Evolutionary conservation across 2,329 filamentous ascomycete species (phyloP).

Genomic region (Aspergillus uvarum): DNA sequence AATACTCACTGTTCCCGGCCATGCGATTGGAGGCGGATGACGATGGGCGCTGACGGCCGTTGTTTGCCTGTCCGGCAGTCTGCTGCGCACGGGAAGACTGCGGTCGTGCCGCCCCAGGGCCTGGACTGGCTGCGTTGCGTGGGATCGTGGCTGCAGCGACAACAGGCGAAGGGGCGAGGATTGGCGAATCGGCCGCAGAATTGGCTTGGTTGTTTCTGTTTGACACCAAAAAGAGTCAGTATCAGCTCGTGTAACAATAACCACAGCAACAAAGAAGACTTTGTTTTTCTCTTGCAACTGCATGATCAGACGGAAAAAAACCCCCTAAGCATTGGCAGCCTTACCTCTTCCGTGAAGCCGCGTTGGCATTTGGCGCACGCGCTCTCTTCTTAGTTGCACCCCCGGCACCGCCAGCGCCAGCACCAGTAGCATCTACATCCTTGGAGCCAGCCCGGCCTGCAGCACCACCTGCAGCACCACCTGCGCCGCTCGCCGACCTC

Average conservation of each 20-base stretch:
- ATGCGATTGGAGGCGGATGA: constrained; percentile 62
- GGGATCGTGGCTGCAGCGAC: constrained; percentile 61
- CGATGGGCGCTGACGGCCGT: constrained; percentile 57
- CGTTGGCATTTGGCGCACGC: constrained; percentile 68
- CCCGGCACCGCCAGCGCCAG: constrained; percentile 45
- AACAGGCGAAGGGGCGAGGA: constrained; percentile 73
- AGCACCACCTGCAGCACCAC: constrained; percentile 24
- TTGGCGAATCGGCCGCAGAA: constrained; percentile 62
- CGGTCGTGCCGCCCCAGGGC: constrained; percentile 59
- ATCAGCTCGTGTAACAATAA: neutral
- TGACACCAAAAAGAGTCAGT: constrained; percentile 13
- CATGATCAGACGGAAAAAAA: neutral
- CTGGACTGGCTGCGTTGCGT: constrained; percentile 63
- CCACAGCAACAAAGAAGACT: neutral
- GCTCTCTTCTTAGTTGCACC: constrained; percentile 69
- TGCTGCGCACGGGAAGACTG: constrained; percentile 71
- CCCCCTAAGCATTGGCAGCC: neutral
- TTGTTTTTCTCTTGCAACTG: neutral
- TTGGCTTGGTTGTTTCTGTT: constrained; percentile 49
- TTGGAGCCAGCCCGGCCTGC: constrained; percentile 47
- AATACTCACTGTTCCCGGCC: constrained; percentile 53
- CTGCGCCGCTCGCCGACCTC: constrained; percentile 39
- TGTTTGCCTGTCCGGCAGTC: constrained; percentile 65
- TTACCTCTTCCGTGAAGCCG: constrained; percentile 71
- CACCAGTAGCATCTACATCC: constrained; percentile 52